Percentiles rank a stretch among this genome's conserved stretches.
These are phyloP conservation scores for Asterochloris erici DNA, from an alignment of 139 green algal genomes.

Conservation along the genomic window DNA sequence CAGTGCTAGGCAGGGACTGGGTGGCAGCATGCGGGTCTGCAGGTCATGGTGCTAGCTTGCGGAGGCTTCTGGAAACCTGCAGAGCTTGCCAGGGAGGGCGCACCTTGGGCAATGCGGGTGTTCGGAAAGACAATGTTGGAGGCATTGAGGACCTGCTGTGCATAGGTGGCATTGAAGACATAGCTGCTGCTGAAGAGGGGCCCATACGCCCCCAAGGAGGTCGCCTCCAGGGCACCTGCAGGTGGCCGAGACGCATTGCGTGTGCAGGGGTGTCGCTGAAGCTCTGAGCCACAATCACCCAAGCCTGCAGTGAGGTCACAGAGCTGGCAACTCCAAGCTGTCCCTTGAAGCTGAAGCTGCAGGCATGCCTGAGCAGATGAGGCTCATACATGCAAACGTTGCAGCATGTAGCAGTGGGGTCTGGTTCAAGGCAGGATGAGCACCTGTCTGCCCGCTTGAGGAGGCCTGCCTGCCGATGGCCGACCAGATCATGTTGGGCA, in stretches of 20 bases:
- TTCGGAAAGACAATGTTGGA: conserved; percentile 2
- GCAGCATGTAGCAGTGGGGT: no score
- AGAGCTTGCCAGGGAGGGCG: no score
- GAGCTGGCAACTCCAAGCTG: no score
- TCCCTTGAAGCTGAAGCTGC: no score
- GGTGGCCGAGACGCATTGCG: conserved; percentile 3
- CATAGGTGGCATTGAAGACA: background rate
- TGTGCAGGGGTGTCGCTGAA: background rate
- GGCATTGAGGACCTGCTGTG: background rate
- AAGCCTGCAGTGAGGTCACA: no score
- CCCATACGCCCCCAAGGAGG: conserved; percentile 10
- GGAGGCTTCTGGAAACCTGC: no score
- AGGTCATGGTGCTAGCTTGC: no score
- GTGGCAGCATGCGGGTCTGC: no score
- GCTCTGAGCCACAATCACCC: no score
- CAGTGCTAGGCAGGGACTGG: no score
- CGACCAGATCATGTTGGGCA: conserved; percentile 30
- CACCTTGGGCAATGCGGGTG: background rate
- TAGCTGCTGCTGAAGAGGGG: conserved; percentile 9
- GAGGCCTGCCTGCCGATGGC: background rate
- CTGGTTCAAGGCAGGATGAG: background rate
- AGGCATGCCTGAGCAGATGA: no score
- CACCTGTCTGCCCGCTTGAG: conserved; percentile 4
- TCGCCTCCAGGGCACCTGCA: conserved; percentile 23
- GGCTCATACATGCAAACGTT: no score